Percentiles rank a stretch among this genome's conserved stretches.
Conservation (phyloP, 345 rosid species). For the Adansonia digitata region DNA sequence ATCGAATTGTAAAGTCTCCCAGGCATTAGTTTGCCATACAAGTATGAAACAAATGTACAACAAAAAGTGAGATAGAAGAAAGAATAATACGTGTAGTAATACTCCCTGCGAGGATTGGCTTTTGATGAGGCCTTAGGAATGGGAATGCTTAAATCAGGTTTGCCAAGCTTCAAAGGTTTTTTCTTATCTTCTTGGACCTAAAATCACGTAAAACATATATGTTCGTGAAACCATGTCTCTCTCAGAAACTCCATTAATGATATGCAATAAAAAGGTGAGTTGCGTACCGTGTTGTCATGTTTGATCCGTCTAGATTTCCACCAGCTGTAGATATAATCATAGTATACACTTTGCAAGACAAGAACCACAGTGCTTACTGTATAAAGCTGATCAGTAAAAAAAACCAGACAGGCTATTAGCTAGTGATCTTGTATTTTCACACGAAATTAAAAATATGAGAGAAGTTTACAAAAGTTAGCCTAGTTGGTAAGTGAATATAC, state of each 20-base stretch:
- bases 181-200: constrained; percentile 48
- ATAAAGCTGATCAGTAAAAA: constrained; percentile 50
- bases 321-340: constrained; percentile 54
- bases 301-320: constrained; percentile 29
- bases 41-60: background rate
- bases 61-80: constrained; percentile 6
- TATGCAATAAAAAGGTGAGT: background rate
- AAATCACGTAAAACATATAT: background rate
- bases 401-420: background rate
- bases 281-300: constrained; percentile 25
- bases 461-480: background rate
- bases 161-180: constrained; percentile 39
- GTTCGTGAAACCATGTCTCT: background rate
- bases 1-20: background rate
- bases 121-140: constrained; percentile 44
- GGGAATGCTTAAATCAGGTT: constrained; percentile 42
- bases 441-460: background rate
- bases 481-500: background rate
- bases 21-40: background rate
- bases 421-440: background rate
- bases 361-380: constrained; percentile 69
- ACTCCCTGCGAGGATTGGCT: constrained; percentile 41
- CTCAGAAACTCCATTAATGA: background rate
- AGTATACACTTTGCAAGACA: constrained; percentile 74
- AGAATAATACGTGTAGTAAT: constrained; percentile 50